Evolutionary conservation across 257 asterid genomes (phyloP).

Genomic region (Ophiorrhiza pumila): DNA sequence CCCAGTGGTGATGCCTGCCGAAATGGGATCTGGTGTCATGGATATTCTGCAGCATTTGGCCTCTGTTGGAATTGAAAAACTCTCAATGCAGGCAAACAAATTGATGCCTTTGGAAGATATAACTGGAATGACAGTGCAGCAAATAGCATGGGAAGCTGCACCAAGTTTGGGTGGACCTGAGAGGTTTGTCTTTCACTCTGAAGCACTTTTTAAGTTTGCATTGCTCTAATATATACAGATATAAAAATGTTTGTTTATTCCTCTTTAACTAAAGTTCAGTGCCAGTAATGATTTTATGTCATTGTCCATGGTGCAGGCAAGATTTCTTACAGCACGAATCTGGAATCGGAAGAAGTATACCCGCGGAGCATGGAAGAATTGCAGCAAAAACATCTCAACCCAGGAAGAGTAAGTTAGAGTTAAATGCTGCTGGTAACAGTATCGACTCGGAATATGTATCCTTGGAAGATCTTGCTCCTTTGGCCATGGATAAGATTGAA

Average conservation of each 20-base stretch:
- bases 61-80: conserved; percentile 87
- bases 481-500: conserved; percentile 90
- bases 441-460: conserved; percentile 62
- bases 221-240: background rate
- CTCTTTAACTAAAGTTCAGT: conserved; percentile 6
- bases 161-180: conserved; percentile 56
- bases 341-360: conserved; percentile 26
- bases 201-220: background rate
- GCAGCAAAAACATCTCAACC: conserved; percentile 27
- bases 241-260: conserved; percentile 3
- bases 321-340: conserved; percentile 37
- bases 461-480: conserved; percentile 88
- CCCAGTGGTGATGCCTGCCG: conserved; percentile 96
- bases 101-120: conserved; percentile 91
- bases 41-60: conserved; percentile 79
- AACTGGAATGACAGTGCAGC: conserved; percentile 80
- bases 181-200: conserved; percentile 46
- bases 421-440: conserved; percentile 32
- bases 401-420: conserved; percentile 28
- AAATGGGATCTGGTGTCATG: conserved; percentile 86
- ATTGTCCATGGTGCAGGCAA: conserved; percentile 44
- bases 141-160: conserved; percentile 72
- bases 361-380: conserved; percentile 24
- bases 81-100: conserved; percentile 89
- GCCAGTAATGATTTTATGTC: conserved; percentile 12